phyloP scores from a whole-genome alignment of 768 basidiomycete species.

The Agaricus subrufescens region DNA sequence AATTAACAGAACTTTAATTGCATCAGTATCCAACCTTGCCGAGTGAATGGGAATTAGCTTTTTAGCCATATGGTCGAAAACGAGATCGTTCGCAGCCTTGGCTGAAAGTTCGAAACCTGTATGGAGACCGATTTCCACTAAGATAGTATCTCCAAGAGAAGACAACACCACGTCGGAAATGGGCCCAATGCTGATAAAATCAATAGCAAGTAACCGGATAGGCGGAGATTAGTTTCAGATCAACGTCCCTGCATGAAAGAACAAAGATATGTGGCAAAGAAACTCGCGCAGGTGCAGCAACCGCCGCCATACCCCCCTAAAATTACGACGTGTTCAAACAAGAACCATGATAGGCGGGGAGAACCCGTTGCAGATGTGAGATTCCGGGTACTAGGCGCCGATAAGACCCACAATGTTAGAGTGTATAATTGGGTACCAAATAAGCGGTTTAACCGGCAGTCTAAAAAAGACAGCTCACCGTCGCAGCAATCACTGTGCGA shows the following conservation, averaged over 20 bases:
- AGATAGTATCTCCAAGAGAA: slow-evolving; percentile 50
- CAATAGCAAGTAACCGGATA: not conserved
- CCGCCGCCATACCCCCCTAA: slow-evolving; percentile 39
- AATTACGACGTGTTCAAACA: not conserved
- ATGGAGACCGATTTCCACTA: slow-evolving; percentile 53
- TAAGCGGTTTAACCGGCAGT: slow-evolving; percentile 7
- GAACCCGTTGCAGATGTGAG: not conserved
- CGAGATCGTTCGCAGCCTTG: slow-evolving; percentile 47
- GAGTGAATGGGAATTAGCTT: slow-evolving; percentile 48
- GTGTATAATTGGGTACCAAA: not conserved
- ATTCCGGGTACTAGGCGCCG: not conserved
- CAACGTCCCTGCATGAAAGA: not conserved
- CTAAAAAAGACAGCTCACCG: slow-evolving; percentile 33
- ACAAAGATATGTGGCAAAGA: not conserved
- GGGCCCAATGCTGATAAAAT: slow-evolving; percentile 40
- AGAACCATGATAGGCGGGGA: no score
- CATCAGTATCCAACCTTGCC: slow-evolving; percentile 49
- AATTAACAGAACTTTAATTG: slow-evolving; percentile 51
- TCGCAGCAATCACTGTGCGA: slow-evolving; percentile 56
- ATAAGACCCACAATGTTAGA: not conserved
- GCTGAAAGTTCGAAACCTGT: slow-evolving; percentile 48
- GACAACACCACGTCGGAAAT: slow-evolving; percentile 47
- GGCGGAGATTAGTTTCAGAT: not conserved
- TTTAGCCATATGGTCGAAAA: slow-evolving; percentile 45
- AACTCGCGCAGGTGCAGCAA: slow-evolving; percentile 36